Percentiles rank a stretch among this genome's conserved stretches.
These are phyloP conservation scores for Podaxis sp. DNA, from an alignment of 768 basidiomycete species.

Conservation along the genomic window DNA sequence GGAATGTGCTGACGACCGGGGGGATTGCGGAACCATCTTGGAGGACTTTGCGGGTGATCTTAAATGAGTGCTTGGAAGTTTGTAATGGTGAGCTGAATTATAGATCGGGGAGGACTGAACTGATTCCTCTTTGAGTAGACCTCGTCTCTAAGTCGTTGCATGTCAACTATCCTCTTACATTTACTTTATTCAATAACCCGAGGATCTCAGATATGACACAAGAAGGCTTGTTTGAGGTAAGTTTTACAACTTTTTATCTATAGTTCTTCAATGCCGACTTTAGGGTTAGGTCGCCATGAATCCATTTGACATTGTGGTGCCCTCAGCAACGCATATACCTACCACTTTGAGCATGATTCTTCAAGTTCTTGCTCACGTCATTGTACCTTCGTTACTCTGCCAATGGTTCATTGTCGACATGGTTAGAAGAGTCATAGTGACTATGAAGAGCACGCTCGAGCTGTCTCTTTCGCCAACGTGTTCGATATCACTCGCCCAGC, in stretches of 20 bases:
- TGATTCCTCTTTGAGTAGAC: slow-evolving; percentile 26
- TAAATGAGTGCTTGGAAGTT: slow-evolving; percentile 41
- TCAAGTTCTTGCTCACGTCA: slow-evolving; percentile 40
- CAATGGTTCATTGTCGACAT: slow-evolving; percentile 54
- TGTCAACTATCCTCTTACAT: slow-evolving; percentile 34
- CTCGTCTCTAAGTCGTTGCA: slow-evolving; percentile 32
- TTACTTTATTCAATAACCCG: slow-evolving; percentile 41
- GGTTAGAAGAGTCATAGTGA: slow-evolving; percentile 31
- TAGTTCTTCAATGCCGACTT: background rate
- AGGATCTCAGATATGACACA: slow-evolving; percentile 31
- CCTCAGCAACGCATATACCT: slow-evolving; percentile 39
- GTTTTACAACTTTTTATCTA: background rate
- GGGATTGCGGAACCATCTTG: slow-evolving; percentile 36
- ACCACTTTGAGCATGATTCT: slow-evolving; percentile 47
- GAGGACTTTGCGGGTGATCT: slow-evolving; percentile 38
- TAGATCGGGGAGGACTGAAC: slow-evolving; percentile 8
- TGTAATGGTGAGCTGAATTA: slow-evolving; percentile 36
- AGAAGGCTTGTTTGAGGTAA: slow-evolving; percentile 32
- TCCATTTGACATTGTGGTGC: slow-evolving; percentile 36
- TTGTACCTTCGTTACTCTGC: slow-evolving; percentile 42
- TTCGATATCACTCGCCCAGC: background rate
- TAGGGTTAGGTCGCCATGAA: slow-evolving; percentile 26
- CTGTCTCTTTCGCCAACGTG: slow-evolving; percentile 33
- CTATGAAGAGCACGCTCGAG: slow-evolving; percentile 34
- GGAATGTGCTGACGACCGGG: slow-evolving; percentile 28